Percentiles rank a stretch among this genome's conserved stretches.
phyloP scores from a whole-genome alignment of 495 filamentous ascomycete species.

The Pyrenula massariospora region DNA sequence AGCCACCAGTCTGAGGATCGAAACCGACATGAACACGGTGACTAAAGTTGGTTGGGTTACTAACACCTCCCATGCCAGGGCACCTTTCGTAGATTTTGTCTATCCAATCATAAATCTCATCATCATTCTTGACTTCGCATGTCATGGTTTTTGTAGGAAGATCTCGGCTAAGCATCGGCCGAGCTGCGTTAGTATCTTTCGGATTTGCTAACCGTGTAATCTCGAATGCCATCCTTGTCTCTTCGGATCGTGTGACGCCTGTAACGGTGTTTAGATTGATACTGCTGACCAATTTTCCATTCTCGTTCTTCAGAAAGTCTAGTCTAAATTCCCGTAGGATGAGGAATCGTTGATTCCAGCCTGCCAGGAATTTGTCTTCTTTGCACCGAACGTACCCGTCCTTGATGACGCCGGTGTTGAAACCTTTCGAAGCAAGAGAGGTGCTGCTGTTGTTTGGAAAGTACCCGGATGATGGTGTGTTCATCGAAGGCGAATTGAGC shows the following conservation, averaged over 20 bases:
- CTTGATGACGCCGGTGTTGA: conserved; percentile 65
- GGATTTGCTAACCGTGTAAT: conserved; percentile 61
- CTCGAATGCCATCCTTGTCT: conserved; percentile 81
- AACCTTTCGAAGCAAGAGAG: conserved; percentile 48
- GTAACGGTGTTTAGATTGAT: conserved; percentile 77
- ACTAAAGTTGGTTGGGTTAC: conserved; percentile 93
- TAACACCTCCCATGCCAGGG: conserved; percentile 94
- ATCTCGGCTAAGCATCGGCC: conserved; percentile 53
- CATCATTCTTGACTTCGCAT: conserved; percentile 84
- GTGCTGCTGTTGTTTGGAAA: conserved; percentile 53
- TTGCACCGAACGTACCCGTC: conserved; percentile 79
- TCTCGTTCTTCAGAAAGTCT: conserved; percentile 84
- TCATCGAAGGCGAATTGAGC: conserved; percentile 46
- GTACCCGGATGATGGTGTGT: conserved; percentile 41
- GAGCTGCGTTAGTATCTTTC: conserved; percentile 46
- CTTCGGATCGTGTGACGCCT: conserved; percentile 74
- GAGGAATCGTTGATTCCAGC: conserved; percentile 84
- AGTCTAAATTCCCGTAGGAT: conserved; percentile 79
- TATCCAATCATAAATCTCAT: conserved; percentile 97
- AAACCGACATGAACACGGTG: conserved; percentile 97
- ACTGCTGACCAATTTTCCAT: conserved; percentile 66
- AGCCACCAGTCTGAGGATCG: conserved; percentile 84
- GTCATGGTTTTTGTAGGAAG: conserved; percentile 68
- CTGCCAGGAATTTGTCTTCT: conserved; percentile 74
- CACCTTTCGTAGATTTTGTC: conserved; percentile 93